Evolutionary conservation across 2,329 filamentous ascomycete species (phyloP), one percentile per base, ranked within the genome.

Genomic region (Periglandula ipomoeae): DNA sequence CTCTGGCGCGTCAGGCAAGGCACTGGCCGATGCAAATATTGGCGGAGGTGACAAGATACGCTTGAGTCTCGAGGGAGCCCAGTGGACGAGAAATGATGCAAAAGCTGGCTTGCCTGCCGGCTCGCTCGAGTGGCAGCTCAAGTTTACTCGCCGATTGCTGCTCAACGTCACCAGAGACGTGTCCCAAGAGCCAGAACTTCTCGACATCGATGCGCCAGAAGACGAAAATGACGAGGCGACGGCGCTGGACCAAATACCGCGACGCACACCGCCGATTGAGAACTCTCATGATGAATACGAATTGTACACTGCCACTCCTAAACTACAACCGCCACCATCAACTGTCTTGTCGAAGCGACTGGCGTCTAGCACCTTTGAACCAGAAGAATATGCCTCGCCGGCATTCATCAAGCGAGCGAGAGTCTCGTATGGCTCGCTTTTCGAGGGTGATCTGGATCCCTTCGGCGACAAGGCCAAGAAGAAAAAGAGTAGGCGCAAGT

Each of bases 11-110:
- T 81, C 82, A 55, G 91, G 88, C 15, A 81, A 81, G 57, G 78
- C 78, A 17, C 73, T 94, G 35, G 79, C 82, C 7, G 75, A 78
- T 44, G 78, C 78, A 10, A 79, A 76, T 10, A 68, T 95, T 22
- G 84, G 85, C 2, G 91, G 89, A 55, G 88, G 89, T 15, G 90
- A 96, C 65, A 78, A 81, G 54, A 69, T 96, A 26, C 65, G 78
- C 3, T 63, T 97, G 54, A 74, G 78, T 53, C 70, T 97, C 52
- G 74, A 79, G 34, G 87, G 87, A 3, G 85, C 74, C 5, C 69
- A 75, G 50, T 93, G 87, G 77, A 70, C 74, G 46, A 74, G 73
- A 44, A 75, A 78, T 50, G 69, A 72, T 34, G 67, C 67, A 22
- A 66, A 69, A 38, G 69, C 67, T 30, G 69, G 69, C 24, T 65